A percentile compares a stretch with the other conserved stretches of the same genome.
Evolutionary conservation across 257 asterid genomes (phyloP).

Genomic region (Linaria vulgaris): DNA sequence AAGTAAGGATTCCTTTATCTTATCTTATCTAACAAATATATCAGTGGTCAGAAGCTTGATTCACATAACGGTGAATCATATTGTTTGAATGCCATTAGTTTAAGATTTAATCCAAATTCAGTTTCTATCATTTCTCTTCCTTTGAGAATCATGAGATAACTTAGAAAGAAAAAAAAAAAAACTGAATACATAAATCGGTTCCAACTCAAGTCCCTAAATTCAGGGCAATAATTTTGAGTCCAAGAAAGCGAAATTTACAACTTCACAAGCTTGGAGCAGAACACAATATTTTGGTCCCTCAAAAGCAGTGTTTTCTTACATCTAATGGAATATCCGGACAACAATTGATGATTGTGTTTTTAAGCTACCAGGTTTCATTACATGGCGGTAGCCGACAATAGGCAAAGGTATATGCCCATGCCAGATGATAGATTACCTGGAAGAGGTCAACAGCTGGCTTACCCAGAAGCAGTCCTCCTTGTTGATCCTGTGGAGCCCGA

Average conservation of each 20-base stretch:
- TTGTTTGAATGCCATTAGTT: not conserved
- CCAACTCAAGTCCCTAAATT: not conserved
- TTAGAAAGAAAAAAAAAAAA: no score
- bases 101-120: not conserved
- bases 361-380: constrained; percentile 58
- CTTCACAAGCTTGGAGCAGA: not conserved
- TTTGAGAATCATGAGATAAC: no score
- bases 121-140: no score
- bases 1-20: constrained; percentile 48
- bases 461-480: constrained; percentile 84
- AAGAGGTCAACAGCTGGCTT: constrained; percentile 65
- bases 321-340: constrained; percentile 11
- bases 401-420: constrained; percentile 79
- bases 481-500: constrained; percentile 64
- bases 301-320: not conserved
- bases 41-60: not conserved
- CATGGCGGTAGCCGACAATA: constrained; percentile 72
- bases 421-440: constrained; percentile 72
- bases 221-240: no score
- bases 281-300: constrained; percentile 7
- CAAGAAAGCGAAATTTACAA: constrained; percentile 1
- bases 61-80: not conserved
- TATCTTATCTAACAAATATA: constrained; percentile 1
- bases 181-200: not conserved
- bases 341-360: constrained; percentile 11